Evolutionary conservation across 257 asterid species (phyloP).

Genomic region (Gardenia jasminoides): DNA sequence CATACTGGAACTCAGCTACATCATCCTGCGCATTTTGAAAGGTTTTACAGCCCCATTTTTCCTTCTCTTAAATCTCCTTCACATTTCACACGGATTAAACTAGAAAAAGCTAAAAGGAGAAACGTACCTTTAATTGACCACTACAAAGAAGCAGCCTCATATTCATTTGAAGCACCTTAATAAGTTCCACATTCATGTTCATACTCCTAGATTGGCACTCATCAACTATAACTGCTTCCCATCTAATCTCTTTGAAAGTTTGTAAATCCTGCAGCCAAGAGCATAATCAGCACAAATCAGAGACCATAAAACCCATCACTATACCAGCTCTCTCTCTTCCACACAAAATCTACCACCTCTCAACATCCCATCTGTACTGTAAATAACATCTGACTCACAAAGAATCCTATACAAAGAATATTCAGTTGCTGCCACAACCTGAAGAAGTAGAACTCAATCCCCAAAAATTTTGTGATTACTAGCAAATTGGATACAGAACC

Average conservation of each 20-base stretch:
- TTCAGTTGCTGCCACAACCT: neutral
- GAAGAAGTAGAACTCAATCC: neutral
- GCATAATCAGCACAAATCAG: conserved; percentile 1
- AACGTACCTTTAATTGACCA: conserved; percentile 52
- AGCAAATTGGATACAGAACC: neutral
- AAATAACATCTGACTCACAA: neutral
- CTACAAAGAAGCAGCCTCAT: conserved; percentile 49
- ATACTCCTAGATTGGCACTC: conserved; percentile 34
- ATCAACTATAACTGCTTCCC: conserved; percentile 64
- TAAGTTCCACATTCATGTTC: conserved; percentile 32
- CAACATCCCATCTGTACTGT: neutral
- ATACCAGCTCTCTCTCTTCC: neutral
- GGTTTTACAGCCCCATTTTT: conserved; percentile 1
- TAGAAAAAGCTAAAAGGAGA: conserved; percentile 13
- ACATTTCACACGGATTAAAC: neutral
- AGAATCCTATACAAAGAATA: neutral
- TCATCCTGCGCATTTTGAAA: conserved; percentile 44
- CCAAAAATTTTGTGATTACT: neutral
- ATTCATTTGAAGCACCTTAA: conserved; percentile 45
- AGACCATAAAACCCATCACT: neutral
- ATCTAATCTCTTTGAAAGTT: conserved; percentile 38
- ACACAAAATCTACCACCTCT: neutral
- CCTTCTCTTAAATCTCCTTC: neutral
- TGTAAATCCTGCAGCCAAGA: conserved; percentile 54
- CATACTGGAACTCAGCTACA: conserved; percentile 39